Conservation (phyloP, 768 basidiomycete species). For the Rhodotorula kratochvilovae region DNA sequence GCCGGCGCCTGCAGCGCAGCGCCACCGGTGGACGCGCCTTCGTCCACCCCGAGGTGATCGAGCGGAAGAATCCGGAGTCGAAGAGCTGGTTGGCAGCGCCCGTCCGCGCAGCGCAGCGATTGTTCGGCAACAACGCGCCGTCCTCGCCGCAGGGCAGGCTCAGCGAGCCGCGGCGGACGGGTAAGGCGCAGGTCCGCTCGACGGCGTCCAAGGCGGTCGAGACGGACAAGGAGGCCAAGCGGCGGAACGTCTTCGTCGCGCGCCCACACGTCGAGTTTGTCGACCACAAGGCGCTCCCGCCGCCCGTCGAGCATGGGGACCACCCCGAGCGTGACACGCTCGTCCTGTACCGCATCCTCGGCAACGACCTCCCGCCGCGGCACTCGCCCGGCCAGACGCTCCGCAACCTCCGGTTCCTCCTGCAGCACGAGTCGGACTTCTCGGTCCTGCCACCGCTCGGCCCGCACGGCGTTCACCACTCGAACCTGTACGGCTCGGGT, state of each 20-base stretch:
- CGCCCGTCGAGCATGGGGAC: conserved; percentile 28
- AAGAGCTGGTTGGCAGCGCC: conserved; percentile 12
- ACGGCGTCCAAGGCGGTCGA: not conserved
- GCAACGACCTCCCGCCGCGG: conserved; percentile 46
- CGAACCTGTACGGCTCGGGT: conserved; percentile 38
- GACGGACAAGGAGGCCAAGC: not conserved
- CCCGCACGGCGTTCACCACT: conserved; percentile 35
- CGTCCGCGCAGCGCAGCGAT: not conserved
- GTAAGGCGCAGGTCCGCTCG: not conserved
- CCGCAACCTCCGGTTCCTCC: conserved; percentile 45
- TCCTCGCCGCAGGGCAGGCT: not conserved
- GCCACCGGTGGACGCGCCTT: conserved; percentile 7
- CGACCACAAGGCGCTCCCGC: conserved; percentile 33
- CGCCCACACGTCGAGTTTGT: conserved; percentile 23
- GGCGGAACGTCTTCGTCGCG: conserved; percentile 22
- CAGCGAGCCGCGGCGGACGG: not conserved
- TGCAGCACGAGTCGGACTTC: conserved; percentile 44
- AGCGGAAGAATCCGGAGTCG: conserved; percentile 3
- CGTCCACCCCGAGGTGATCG: conserved; percentile 35
- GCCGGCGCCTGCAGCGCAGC: not conserved
- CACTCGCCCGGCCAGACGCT: conserved; percentile 45
- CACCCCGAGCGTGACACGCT: conserved; percentile 43
- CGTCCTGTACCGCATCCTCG: conserved; percentile 45
- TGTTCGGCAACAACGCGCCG: not conserved
- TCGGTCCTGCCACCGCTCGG: conserved; percentile 33